These are phyloP conservation scores for Capsella bursapastoris DNA, from an alignment of 345 rosid genomes.

Conservation along the genomic window DNA sequence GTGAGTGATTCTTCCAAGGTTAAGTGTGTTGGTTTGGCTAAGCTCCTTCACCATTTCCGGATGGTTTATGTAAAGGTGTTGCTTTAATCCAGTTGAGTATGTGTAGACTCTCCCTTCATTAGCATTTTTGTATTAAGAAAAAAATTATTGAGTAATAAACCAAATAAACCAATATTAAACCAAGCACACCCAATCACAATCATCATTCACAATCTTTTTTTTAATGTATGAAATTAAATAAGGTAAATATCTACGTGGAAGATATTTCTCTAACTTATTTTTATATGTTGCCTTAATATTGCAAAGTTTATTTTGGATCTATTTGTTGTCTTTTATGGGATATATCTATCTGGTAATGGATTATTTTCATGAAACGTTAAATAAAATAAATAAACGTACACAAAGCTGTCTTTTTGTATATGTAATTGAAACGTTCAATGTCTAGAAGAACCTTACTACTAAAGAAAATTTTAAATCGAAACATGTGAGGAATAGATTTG, in stretches of 20 bases:
- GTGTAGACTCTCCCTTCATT: conserved; percentile 63
- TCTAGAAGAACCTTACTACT: no score
- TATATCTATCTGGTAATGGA: not conserved
- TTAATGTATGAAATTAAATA: not conserved
- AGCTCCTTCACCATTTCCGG: conserved; percentile 69
- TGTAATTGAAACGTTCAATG: conserved; percentile 10
- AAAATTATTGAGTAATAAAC: not conserved
- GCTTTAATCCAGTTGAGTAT: conserved; percentile 69
- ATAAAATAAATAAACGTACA: not conserved
- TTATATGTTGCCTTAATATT: not conserved
- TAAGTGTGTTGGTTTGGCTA: conserved; percentile 53
- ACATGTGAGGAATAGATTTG: not conserved
- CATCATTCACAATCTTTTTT: conserved; percentile 11
- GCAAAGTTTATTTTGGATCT: not conserved
- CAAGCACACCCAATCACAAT: not conserved
- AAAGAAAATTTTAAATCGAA: not conserved
- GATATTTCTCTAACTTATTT: not conserved
- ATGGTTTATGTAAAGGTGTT: conserved; percentile 62
- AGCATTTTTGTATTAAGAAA: not conserved
- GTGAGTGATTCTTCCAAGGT: conserved; percentile 64
- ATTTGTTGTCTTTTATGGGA: not conserved
- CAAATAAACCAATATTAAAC: not conserved
- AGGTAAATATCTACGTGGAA: not conserved
- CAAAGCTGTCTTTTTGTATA: conserved; percentile 9
- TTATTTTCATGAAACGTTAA: not conserved